Conservation (phyloP, 306 rosid genomes). For the Biancaea sappan region DNA sequence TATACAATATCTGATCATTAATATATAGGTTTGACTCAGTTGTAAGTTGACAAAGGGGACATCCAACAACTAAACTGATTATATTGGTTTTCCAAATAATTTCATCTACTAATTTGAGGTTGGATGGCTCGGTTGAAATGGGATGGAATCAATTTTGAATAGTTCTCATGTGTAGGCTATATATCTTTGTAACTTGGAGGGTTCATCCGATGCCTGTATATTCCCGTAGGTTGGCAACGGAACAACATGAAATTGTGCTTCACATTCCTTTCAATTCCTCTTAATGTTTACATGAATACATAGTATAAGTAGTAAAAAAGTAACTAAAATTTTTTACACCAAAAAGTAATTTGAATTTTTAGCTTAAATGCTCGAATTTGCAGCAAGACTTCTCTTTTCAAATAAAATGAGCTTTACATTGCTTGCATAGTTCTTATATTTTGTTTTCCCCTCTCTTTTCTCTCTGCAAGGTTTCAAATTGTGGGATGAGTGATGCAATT, state of each 20-base stretch:
- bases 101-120: not conserved
- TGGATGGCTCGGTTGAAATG: not conserved
- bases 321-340: not conserved
- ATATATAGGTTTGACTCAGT: not conserved
- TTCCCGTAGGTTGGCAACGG: conserved; percentile 1
- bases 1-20: not conserved
- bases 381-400: not conserved
- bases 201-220: not conserved
- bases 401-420: conserved; percentile 21
- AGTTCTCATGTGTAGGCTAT: not conserved
- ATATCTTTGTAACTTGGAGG: conserved; percentile 6
- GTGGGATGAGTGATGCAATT: conserved; percentile 88
- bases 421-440: conserved; percentile 27
- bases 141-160: not conserved
- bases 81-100: not conserved
- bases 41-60: not conserved
- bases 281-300: not conserved
- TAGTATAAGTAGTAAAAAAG: not conserved
- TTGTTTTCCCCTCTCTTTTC: not conserved
- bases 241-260: not conserved
- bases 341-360: not conserved
- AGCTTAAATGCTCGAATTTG: not conserved
- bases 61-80: not conserved
- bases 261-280: not conserved
- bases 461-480: conserved; percentile 65